These are phyloP conservation scores for Wickerhamomyces hampshirensis DNA, from an alignment of 805 yeast species.

Conservation along the genomic window DNA sequence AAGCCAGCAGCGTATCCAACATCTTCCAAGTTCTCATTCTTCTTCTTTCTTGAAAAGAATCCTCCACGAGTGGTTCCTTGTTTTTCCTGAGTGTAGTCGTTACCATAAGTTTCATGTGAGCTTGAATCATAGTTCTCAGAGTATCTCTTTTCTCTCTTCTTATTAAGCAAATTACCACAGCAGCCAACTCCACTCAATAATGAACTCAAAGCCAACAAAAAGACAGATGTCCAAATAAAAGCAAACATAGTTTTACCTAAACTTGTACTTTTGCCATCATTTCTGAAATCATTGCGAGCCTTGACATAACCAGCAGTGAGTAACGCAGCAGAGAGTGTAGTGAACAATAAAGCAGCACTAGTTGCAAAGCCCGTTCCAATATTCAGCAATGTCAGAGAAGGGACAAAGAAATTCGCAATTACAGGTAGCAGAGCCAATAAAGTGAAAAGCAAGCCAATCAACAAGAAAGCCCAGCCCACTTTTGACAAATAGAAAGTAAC, in stretches of 20 bases:
- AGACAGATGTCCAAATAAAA: slow-evolving; percentile 56
- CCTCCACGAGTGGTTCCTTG: slow-evolving; percentile 11
- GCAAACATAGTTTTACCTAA: slow-evolving; percentile 51
- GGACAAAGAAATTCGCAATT: slow-evolving; percentile 19
- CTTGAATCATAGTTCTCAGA: slow-evolving; percentile 20
- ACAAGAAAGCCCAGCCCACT: slow-evolving; percentile 59
- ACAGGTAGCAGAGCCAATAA: slow-evolving; percentile 41
- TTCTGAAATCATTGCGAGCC: slow-evolving; percentile 44
- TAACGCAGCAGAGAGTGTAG: slow-evolving; percentile 40
- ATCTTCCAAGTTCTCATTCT: slow-evolving; percentile 5
- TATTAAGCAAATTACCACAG: slow-evolving; percentile 8
- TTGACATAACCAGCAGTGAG: slow-evolving; percentile 52
- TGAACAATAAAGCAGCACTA: slow-evolving; percentile 37
- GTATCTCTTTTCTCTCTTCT: slow-evolving; percentile 13
- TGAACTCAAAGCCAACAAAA: slow-evolving; percentile 16
- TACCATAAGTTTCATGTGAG: slow-evolving; percentile 26
- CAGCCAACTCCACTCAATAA: slow-evolving; percentile 20
- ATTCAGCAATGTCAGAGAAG: slow-evolving; percentile 14
- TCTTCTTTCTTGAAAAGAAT: slow-evolving; percentile 10
- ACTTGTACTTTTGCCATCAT: slow-evolving; percentile 36
- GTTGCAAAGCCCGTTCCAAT: slow-evolving; percentile 20
- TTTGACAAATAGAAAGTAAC: slow-evolving; percentile 64
- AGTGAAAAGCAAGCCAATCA: slow-evolving; percentile 53
- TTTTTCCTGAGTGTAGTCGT: slow-evolving; percentile 20
- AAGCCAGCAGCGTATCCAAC: slow-evolving; percentile 11